Evolutionary conservation across 768 basidiomycete genomes (phyloP), one percentile per base, ranked within the genome.

Genomic region (Pleurotus platypus): DNA sequence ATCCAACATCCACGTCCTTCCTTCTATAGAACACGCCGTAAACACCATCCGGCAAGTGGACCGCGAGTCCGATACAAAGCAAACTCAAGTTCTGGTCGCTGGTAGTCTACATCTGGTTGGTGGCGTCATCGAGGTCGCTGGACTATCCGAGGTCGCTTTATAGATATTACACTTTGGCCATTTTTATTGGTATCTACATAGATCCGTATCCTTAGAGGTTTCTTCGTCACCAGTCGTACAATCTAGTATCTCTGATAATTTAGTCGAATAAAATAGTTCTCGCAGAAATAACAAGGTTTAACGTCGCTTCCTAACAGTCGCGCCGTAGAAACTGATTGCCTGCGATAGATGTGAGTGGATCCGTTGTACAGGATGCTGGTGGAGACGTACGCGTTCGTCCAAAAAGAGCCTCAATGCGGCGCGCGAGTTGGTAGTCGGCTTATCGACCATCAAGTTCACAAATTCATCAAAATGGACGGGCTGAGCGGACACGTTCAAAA

Each of bases 101-200:
- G 97, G 97, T 3, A 97, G 94, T 70, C 69, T 99, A 60, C 95
- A 95, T 72, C 80, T 99, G 13, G 86, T 98, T 5, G 97, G 97
- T 16, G 97, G 97, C 2, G 77, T 94, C 11, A 89, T 98, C 55
- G 96, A 98, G 67, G 94, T 92, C 12, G 90, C 94, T 15, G 88
- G 85, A 18, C 69, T 98, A 40, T 82, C 88, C n/a, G 80, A 85
- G 30, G 73, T 80, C 56, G 86, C 87, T 35, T 71, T 92, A 54
- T 87, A 72, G 68, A 64, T 37, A 16, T 18, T 24, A 20, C 38
- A 46, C 40, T 12, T 9, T 20, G n/a, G 11, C 16, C n/a, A 46
- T 43, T 39, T 30, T 48, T 56, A 15, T 26, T 57, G 49, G 35
- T 49, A 37, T 56, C 27, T 39, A 39, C 6, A 40, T 38, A 22